These are phyloP conservation scores for Suhomyces pyralidae DNA, from an alignment of 805 yeast genomes.

Conservation along the genomic window DNA sequence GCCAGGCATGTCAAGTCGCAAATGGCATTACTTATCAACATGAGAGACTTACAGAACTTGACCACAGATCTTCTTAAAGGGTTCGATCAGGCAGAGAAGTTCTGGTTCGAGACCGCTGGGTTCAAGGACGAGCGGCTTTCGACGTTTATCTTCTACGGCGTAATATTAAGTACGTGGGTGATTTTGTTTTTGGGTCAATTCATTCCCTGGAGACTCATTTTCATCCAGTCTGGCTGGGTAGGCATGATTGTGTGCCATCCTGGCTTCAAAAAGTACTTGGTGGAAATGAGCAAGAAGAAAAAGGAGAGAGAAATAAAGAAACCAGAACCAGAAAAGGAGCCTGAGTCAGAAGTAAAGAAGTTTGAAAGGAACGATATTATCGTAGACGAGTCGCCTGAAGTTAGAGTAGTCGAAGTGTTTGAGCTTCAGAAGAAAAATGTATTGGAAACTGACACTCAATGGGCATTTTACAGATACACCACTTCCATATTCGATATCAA, in stretches of 20 bases:
- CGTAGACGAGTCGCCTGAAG: constrained; percentile 66
- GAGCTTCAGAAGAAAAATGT: constrained; percentile 69
- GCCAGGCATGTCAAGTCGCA: constrained; percentile 27
- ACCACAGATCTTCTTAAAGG: constrained; percentile 52
- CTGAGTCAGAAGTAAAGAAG: constrained; percentile 6
- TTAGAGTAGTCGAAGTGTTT: constrained; percentile 65
- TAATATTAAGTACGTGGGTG: constrained; percentile 29
- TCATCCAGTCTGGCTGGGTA: constrained; percentile 59
- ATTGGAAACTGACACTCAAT: constrained; percentile 52
- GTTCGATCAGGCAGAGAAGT: constrained; percentile 50
- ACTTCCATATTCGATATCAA: constrained; percentile 50
- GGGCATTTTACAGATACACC: constrained; percentile 62
- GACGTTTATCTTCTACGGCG: constrained; percentile 51
- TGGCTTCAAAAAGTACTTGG: constrained; percentile 31
- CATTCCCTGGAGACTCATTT: constrained; percentile 63
- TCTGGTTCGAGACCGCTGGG: constrained; percentile 61
- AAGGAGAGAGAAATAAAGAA: not conserved
- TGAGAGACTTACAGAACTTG: constrained; percentile 71
- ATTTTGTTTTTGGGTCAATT: constrained; percentile 46
- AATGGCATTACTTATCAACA: constrained; percentile 50
- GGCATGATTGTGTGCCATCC: constrained; percentile 60
- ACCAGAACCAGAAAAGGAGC: constrained; percentile 9
- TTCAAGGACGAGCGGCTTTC: constrained; percentile 68
- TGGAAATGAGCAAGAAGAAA: constrained; percentile 5
- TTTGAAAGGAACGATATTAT: constrained; percentile 51